Evolutionary conservation across 2,329 filamentous ascomycete species (phyloP).

Genomic region (Aureobasidium leucospermi): DNA sequence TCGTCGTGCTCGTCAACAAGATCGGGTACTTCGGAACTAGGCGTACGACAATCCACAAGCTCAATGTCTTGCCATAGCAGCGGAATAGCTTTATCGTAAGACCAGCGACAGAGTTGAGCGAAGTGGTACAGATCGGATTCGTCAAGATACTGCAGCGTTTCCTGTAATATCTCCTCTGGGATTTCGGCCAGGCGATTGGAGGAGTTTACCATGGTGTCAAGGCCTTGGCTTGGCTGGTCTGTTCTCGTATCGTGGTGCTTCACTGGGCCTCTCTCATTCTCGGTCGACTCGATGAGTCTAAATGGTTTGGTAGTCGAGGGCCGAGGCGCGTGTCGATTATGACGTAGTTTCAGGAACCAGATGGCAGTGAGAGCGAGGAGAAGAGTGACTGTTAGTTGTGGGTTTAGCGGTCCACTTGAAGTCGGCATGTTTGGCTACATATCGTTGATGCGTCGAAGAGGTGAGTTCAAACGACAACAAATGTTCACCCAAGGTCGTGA

Average conservation of each 20-base stretch:
- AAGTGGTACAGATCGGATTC: constrained; percentile 25
- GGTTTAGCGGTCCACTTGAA: neutral
- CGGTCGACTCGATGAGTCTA: neutral
- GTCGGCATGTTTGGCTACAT: constrained; percentile 3
- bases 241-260: neutral
- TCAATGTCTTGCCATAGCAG: constrained; percentile 35
- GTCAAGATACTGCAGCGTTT: constrained; percentile 31
- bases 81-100: constrained; percentile 30
- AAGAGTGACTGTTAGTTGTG: neutral
- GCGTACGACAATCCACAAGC: constrained; percentile 32
- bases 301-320: too few species aligned
- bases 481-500: neutral
- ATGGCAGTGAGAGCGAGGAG: neutral
- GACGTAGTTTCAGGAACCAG: constrained; percentile 4
- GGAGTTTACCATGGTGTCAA: neutral
- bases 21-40: constrained; percentile 18
- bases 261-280: too few species aligned
- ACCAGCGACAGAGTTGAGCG: constrained; percentile 29
- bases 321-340: neutral
- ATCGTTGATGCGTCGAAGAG: too few species aligned
- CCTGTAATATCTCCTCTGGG: constrained; percentile 36
- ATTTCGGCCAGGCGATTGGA: constrained; percentile 19
- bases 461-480: neutral
- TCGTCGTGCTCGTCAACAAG: constrained; percentile 32
- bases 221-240: neutral